Evolutionary conservation across 208 protist genomes (phyloP).

Genomic region (Acanthamoeba sp.): DNA sequence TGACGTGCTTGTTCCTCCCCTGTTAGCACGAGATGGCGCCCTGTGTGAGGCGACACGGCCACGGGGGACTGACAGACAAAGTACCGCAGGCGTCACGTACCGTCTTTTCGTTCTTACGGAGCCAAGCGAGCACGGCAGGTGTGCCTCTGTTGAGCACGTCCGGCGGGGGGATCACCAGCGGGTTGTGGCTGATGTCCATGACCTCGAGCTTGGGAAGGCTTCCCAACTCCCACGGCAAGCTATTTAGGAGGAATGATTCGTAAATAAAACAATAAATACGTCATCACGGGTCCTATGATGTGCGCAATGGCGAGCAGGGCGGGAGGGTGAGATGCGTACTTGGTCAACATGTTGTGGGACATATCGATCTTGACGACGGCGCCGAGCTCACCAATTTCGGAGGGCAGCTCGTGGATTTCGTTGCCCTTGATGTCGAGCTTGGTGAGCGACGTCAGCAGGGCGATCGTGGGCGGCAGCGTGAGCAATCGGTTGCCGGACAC

Average conservation of each 20-base stretch:
- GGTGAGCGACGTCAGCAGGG: slow-evolving; percentile 57
- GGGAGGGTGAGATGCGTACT: background rate
- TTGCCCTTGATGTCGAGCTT: slow-evolving; percentile 82
- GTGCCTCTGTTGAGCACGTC: slow-evolving; percentile 82
- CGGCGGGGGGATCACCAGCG: slow-evolving; percentile 82
- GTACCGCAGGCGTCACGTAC: background rate
- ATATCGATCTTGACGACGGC: slow-evolving; percentile 81
- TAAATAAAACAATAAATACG: too few relatives aligned
- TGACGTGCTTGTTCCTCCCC: slow-evolving; percentile 76
- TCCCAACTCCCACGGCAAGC: slow-evolving; percentile 85
- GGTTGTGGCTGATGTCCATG: slow-evolving; percentile 84
- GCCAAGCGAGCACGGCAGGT: slow-evolving; percentile 82
- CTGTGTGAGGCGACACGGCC: too few relatives aligned
- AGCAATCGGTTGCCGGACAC: slow-evolving; percentile 83
- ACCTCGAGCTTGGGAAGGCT: slow-evolving; percentile 63
- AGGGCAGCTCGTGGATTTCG: slow-evolving; percentile 82
- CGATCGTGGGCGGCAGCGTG: slow-evolving; percentile 79
- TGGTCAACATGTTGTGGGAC: slow-evolving; percentile 84
- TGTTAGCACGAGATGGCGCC: background rate
- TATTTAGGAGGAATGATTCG: background rate
- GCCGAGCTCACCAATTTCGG: slow-evolving; percentile 62
- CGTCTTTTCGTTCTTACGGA: slow-evolving; percentile 83
- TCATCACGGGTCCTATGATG: too few relatives aligned
- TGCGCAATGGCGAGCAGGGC: background rate
- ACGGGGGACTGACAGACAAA: too few relatives aligned